Evolutionary conservation across 2,329 filamentous ascomycete genomes (phyloP), one percentile per base, ranked within the genome.

Genomic region (Penicillium frequentans): DNA sequence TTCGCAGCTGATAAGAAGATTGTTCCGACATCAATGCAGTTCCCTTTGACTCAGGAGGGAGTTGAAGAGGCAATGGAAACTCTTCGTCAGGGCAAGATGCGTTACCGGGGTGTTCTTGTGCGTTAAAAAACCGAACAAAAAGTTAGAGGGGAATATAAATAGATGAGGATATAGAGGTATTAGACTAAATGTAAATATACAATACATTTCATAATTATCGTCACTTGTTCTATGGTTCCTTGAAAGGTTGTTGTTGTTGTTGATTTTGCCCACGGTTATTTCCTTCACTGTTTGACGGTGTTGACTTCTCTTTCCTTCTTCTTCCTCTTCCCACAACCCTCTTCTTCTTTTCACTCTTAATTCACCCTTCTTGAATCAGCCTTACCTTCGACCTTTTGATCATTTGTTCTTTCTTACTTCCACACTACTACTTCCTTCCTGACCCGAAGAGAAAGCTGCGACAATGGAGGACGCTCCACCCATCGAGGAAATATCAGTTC

Each of bases 11-110:
- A 77, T n/a, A 84, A 90, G 64, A 79, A 79, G 14, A 81, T 91
- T 61, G 81, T 81, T 68, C 88, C 86, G 54, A 79, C 89, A 71
- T 74, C 89, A 26, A 82, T 90, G 77, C 85, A 78, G 67, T 90
- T 85, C 68, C 79, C 84, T 1, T 75, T 91, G 50, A 78, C 71
- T 19, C 54, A 75, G 73, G 60, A 58, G 19, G 65, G 65, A 27
- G 54, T 67, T 23, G 65, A 68, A 44, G 33, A 64, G 29, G 72
- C 79, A 23, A 74, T 82, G 71, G 65, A 82, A 66, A 74, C 76
- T 67, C 63, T 82, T 57, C 68, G 79, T 55, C 64, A 71, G 14
- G 79, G 79, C 9, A 73, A 79, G 44, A 80, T 80, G 63, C 76
- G 69, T 65, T 83, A 78, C 74, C 75, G 74, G 56, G 80, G 69